Evolutionary conservation across 169 alveolate genomes (phyloP).

Genomic region (Perkinsus marinus): DNA sequence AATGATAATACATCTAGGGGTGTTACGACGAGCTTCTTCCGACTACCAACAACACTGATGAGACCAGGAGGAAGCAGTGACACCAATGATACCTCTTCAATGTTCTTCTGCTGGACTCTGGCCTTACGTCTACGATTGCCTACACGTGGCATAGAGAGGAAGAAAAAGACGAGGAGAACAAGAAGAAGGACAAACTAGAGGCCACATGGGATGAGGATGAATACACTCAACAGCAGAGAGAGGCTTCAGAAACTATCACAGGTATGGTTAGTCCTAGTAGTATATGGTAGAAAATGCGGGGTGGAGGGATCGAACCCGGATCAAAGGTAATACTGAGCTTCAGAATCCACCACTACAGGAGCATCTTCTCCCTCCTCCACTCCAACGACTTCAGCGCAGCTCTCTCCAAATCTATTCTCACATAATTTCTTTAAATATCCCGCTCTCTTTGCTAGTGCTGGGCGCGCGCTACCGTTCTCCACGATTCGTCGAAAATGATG

Average conservation of each 20-base stretch:
- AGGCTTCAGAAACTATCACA: background rate
- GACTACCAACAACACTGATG: background rate
- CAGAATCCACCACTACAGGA: slow-evolving; percentile 8
- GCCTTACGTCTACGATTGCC: background rate
- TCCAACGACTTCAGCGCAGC: background rate
- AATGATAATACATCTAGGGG: background rate
- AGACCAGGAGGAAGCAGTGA: background rate
- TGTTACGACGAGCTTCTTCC: background rate
- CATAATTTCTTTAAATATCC: background rate
- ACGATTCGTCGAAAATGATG: slow-evolving; percentile 1
- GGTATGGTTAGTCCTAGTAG: background rate
- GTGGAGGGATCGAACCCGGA: background rate
- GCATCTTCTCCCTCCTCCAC: slow-evolving; percentile 14
- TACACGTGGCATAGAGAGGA: background rate
- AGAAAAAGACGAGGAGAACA: background rate
- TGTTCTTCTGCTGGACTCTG: background rate
- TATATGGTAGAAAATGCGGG: background rate
- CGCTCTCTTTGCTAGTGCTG: background rate
- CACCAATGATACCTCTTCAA: background rate
- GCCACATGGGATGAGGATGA: background rate
- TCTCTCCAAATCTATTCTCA: background rate
- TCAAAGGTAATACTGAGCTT: background rate
- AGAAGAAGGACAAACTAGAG: background rate
- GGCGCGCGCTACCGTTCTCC: background rate
- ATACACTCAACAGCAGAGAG: background rate